These are phyloP conservation scores for Sutorius australiensis DNA, from an alignment of 768 basidiomycete species.

Conservation along the genomic window DNA sequence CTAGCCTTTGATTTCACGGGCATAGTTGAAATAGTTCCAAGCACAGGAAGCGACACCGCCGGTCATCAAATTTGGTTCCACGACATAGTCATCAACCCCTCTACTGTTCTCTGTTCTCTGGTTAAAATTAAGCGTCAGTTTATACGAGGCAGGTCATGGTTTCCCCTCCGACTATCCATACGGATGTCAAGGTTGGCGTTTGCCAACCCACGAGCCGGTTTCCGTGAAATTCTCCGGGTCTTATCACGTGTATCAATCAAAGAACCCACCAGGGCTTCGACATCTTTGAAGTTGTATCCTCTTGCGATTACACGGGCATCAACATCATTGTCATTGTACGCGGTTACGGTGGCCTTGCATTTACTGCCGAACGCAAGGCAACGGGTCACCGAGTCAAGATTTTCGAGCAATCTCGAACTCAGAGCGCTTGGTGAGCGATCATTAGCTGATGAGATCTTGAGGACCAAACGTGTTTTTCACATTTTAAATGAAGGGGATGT, in stretches of 20 bases:
- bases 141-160: not conserved
- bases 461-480: slow-evolving; percentile 7
- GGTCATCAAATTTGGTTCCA: too few relatives aligned
- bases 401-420: slow-evolving; percentile 17
- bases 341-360: slow-evolving; percentile 9
- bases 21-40: too few relatives aligned
- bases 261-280: not conserved
- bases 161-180: not conserved
- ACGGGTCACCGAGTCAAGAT: slow-evolving; percentile 18
- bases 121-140: not conserved
- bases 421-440: slow-evolving; percentile 12
- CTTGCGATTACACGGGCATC: not conserved
- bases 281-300: not conserved
- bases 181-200: not conserved
- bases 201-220: not conserved
- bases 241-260: not conserved
- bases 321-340: slow-evolving; percentile 13
- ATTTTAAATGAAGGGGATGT: slow-evolving; percentile 14
- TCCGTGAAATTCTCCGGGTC: not conserved
- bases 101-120: not conserved
- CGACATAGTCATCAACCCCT: too few relatives aligned
- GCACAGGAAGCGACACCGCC: too few relatives aligned
- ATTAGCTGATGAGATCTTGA: not conserved
- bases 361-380: slow-evolving; percentile 1
- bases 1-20: not conserved